A percentile compares a stretch with the other conserved stretches of the same genome.
Conservation (phyloP, 1,284 basidiomycete genomes). For the Pulveroboletus sp. region DNA sequence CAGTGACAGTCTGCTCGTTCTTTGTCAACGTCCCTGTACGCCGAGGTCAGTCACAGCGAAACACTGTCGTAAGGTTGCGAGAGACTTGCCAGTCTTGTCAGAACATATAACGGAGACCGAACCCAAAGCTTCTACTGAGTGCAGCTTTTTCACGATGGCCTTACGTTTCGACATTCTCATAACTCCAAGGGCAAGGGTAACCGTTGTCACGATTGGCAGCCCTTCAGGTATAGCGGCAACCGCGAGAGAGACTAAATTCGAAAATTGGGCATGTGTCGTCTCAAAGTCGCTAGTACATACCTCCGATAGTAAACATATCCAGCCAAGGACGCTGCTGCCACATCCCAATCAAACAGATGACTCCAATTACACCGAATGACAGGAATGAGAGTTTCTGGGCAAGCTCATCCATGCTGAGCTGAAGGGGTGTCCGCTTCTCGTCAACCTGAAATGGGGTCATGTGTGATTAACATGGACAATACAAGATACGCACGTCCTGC, state of each 20-base stretch:
- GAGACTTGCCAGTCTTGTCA: constrained; percentile 83
- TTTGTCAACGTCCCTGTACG: constrained; percentile 86
- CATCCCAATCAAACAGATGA: constrained; percentile 91
- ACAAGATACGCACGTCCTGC: constrained; percentile 73
- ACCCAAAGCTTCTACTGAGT: constrained; percentile 92
- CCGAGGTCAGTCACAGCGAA: constrained; percentile 4
- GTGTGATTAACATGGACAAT: not conserved
- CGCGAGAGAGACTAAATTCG: constrained; percentile 80
- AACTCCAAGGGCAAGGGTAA: constrained; percentile 94
- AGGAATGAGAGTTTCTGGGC: constrained; percentile 89
- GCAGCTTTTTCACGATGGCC: constrained; percentile 96
- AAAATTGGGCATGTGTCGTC: constrained; percentile 7
- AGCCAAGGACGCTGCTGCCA: constrained; percentile 88
- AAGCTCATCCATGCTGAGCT: constrained; percentile 95
- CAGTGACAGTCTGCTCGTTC: constrained; percentile 94
- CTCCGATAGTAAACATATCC: constrained; percentile 99
- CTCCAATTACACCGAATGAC: constrained; percentile 90
- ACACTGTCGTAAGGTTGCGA: not conserved
- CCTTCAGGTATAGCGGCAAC: constrained; percentile 98
- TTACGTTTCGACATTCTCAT: constrained; percentile 92
- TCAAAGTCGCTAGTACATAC: constrained; percentile 45
- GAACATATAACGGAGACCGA: constrained; percentile 96
- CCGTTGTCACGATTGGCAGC: constrained; percentile 95
- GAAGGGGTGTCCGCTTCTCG: constrained; percentile 91
- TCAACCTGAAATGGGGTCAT: constrained; percentile 60